phyloP scores from a whole-genome alignment of 352 stramenopile species.

The Albugo candida region DNA sequence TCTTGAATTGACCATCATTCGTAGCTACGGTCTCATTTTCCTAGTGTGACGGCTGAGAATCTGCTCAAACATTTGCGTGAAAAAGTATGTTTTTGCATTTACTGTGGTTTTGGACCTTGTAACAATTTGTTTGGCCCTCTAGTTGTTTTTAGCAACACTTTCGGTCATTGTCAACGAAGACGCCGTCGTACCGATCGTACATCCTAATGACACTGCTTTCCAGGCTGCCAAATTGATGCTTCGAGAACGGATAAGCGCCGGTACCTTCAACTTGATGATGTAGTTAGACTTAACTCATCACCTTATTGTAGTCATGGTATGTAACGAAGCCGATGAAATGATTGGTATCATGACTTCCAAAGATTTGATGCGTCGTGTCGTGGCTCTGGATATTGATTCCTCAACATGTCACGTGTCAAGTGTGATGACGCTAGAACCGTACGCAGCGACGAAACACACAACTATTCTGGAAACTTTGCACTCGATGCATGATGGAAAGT shows the following conservation, averaged over 20 bases:
- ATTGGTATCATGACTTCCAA: constrained; percentile 96
- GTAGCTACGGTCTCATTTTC: constrained; percentile 39
- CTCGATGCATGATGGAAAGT: constrained; percentile 94
- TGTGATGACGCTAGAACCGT: constrained; percentile 92
- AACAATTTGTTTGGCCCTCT: neutral
- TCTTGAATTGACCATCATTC: neutral
- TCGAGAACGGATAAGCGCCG: constrained; percentile 49
- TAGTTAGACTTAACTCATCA: neutral
- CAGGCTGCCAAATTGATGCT: constrained; percentile 67
- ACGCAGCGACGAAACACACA: constrained; percentile 81
- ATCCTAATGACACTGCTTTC: constrained; percentile 26
- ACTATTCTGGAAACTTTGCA: constrained; percentile 94
- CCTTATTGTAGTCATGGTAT: constrained; percentile 63
- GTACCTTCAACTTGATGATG: constrained; percentile 4
- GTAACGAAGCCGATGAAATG: constrained; percentile 61
- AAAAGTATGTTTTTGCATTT: constrained; percentile 23
- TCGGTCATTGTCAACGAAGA: constrained; percentile 50
- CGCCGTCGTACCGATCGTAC: constrained; percentile 34
- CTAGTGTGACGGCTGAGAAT: constrained; percentile 25
- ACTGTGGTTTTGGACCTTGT: neutral
- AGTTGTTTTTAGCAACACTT: constrained; percentile 74
- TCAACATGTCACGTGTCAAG: constrained; percentile 54
- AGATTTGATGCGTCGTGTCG: constrained; percentile 91
- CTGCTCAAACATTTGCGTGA: constrained; percentile 66
- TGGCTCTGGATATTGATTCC: constrained; percentile 78